A percentile compares a stretch with the other conserved stretches of the same genome.
These are phyloP conservation scores for Fusarium haematococcum DNA, from an alignment of 2,329 filamentous ascomycete genomes.

Conservation along the genomic window DNA sequence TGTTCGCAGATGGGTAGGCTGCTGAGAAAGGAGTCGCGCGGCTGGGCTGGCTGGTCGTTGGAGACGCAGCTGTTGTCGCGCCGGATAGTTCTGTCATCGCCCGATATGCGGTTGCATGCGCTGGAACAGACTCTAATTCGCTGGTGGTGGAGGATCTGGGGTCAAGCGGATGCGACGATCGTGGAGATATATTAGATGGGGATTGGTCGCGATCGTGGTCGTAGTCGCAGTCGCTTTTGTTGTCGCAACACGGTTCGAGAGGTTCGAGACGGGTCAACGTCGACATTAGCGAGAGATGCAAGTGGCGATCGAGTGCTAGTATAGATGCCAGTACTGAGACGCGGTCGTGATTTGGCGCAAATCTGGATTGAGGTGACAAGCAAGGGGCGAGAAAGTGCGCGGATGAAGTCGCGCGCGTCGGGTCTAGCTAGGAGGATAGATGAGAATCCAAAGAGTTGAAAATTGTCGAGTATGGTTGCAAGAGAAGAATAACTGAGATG, in stretches of 20 bases:
- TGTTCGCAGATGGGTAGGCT: conserved; percentile 30
- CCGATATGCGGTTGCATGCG: conserved; percentile 45
- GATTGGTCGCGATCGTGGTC: conserved; percentile 29
- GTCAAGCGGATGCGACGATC: conserved; percentile 39
- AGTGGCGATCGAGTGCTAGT: background rate
- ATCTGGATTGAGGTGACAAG: background rate
- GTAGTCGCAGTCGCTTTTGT: conserved; percentile 19
- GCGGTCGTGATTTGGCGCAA: background rate
- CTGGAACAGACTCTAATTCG: conserved; percentile 38
- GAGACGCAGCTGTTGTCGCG: conserved; percentile 43
- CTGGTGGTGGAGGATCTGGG: conserved; percentile 23
- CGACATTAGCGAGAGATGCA: background rate
- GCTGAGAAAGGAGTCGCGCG: conserved; percentile 48
- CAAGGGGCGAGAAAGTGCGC: background rate
- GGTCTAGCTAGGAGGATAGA: background rate
- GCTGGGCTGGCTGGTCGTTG: conserved; percentile 42
- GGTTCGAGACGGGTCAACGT: background rate
- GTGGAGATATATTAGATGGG: conserved; percentile 28
- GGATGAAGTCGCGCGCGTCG: background rate
- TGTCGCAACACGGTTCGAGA: conserved; percentile 11
- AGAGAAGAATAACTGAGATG: background rate
- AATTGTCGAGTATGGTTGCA: conserved; percentile 11
- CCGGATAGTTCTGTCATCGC: conserved; percentile 47
- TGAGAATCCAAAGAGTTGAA: background rate
- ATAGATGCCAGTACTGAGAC: background rate